A percentile compares a stretch with the other conserved stretches of the same genome.
Conservation (phyloP, 192 early-diverging fungal genomes). For the Coemansia guatemalensis region DNA sequence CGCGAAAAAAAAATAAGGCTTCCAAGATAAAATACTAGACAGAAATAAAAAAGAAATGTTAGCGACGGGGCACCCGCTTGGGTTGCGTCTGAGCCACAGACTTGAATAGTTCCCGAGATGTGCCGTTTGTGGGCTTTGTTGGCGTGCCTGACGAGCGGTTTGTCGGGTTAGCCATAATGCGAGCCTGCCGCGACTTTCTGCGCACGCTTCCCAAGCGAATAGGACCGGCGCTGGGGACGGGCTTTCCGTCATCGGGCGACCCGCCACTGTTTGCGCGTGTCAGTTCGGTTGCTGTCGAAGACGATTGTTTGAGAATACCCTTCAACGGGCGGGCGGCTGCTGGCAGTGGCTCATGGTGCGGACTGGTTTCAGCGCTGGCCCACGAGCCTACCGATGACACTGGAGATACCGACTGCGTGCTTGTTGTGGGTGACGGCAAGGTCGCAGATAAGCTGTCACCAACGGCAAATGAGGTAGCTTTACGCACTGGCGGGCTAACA, state of each 20-base stretch:
- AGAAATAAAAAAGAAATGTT: background rate
- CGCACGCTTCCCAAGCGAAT: slow-evolving; percentile 38
- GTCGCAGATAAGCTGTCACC: slow-evolving; percentile 16
- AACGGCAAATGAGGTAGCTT: slow-evolving; percentile 1
- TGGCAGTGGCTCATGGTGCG: slow-evolving; percentile 48
- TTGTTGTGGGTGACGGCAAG: slow-evolving; percentile 36
- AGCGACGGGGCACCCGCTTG: slow-evolving; percentile 40
- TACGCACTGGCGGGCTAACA: slow-evolving; percentile 25
- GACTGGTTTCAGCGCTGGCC: slow-evolving; percentile 40
- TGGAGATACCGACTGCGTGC: slow-evolving; percentile 25
- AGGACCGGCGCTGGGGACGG: slow-evolving; percentile 10
- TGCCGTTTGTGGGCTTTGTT: slow-evolving; percentile 17
- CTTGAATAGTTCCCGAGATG: slow-evolving; percentile 39
- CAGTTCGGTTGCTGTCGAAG: background rate
- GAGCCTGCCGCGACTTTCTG: slow-evolving; percentile 38
- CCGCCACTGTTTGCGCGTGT: slow-evolving; percentile 1
- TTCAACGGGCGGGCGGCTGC: slow-evolving; percentile 38
- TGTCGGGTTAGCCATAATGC: slow-evolving; percentile 34
- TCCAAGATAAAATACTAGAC: background rate
- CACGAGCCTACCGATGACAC: slow-evolving; percentile 39
- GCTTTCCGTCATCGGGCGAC: slow-evolving; percentile 2
- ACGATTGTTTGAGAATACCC: slow-evolving; percentile 42
- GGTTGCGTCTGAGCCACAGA: slow-evolving; percentile 22
- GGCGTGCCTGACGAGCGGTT: slow-evolving; percentile 17
- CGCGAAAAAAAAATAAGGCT: slow-evolving; percentile 5